Base-by-base conservation (phyloP, 2,329 filamentous ascomycete species). In the Pezicula neosporulosa region DNA sequence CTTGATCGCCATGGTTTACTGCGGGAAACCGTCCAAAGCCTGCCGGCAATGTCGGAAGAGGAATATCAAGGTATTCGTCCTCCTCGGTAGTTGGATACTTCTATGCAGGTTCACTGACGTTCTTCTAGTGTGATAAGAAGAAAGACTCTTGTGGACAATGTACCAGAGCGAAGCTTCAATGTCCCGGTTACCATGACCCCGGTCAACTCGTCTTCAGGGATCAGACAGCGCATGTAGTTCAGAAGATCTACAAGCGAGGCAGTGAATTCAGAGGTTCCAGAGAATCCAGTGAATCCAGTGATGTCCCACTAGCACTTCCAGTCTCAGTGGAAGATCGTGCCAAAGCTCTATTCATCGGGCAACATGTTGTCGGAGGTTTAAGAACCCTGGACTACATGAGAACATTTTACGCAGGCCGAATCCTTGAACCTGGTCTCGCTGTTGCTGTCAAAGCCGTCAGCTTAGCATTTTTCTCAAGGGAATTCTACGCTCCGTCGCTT, bases 41-140 rank as follows among this genome's bases (percentile, higher is more conserved):
- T 58, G 56, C 27, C 27, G 50, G 36, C 47, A 56, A 48, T 61
- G 59, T 38, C 54, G 57, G 49, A 51, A 18, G 21, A 48, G 57
- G 45, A 52, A 54, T 48, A 37, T 59, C 6, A 57, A 51, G 43
- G 54, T 54, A 44, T 43, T 28, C n/a, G 41, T 43, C 13, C 19
- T 37, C 28, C 13, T 30, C 13, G n/a, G 6, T 8, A 4, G 3
- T 24, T 6, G 24, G 24, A 24, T 24, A 51, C 8, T 19, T 36
- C 16, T 12, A 2, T 2, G 38, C 18, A 35, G 38, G 18, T 24
- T 8, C 42, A 13, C 21, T 19, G 30, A 47, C 33, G 42, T 36
- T 10, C 6, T 6, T 30, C n/a, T n/a, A 59, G 54, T 61, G 57
- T 35, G 56, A 60, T 21, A 37, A 57, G 19, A 39, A 45, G 7